phyloP scores from a whole-genome alignment of 2,329 filamentous ascomycete genomes.

The Neofusicoccum laricinum region DNA sequence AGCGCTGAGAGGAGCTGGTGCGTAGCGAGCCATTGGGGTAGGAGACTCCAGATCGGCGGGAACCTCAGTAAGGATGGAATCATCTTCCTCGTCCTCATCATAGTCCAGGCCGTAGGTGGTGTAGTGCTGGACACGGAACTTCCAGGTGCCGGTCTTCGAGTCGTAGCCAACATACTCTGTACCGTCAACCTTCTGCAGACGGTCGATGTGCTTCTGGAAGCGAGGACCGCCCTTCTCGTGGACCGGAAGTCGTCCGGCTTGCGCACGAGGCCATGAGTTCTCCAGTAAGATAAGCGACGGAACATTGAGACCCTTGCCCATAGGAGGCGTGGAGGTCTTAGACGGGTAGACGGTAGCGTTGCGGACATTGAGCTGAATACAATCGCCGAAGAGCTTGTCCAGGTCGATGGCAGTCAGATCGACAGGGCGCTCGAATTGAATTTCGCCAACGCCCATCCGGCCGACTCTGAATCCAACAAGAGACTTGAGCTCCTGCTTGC shows the following conservation, averaged over 20 bases:
- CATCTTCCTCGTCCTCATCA: slow-evolving; percentile 57
- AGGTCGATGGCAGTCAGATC: slow-evolving; percentile 78
- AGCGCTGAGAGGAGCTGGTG: slow-evolving; percentile 22
- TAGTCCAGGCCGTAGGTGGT: slow-evolving; percentile 91
- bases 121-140: slow-evolving; percentile 92
- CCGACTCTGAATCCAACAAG: slow-evolving; percentile 78
- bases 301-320: slow-evolving; percentile 87
- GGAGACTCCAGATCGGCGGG: slow-evolving; percentile 42
- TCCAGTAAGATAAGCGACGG: slow-evolving; percentile 83
- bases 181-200: slow-evolving; percentile 73
- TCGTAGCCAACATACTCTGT: slow-evolving; percentile 84
- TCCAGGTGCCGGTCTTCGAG: slow-evolving; percentile 77
- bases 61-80: slow-evolving; percentile 36
- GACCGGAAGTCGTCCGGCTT: slow-evolving; percentile 36
- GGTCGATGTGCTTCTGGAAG: slow-evolving; percentile 77
- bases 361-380: slow-evolving; percentile 74
- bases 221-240: slow-evolving; percentile 47
- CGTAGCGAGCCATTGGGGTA: slow-evolving; percentile 32
- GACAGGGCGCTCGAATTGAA: slow-evolving; percentile 73
- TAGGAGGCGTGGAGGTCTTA: slow-evolving; percentile 67
- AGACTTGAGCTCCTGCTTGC: slow-evolving; percentile 71
- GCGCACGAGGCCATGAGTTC: slow-evolving; percentile 84
- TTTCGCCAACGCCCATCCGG: slow-evolving; percentile 74
- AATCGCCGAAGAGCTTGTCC: slow-evolving; percentile 72
- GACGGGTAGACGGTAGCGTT: slow-evolving; percentile 83